Conservation (phyloP, 2,329 filamentous ascomycete genomes). For the Cercospora zeae-maydis region DNA sequence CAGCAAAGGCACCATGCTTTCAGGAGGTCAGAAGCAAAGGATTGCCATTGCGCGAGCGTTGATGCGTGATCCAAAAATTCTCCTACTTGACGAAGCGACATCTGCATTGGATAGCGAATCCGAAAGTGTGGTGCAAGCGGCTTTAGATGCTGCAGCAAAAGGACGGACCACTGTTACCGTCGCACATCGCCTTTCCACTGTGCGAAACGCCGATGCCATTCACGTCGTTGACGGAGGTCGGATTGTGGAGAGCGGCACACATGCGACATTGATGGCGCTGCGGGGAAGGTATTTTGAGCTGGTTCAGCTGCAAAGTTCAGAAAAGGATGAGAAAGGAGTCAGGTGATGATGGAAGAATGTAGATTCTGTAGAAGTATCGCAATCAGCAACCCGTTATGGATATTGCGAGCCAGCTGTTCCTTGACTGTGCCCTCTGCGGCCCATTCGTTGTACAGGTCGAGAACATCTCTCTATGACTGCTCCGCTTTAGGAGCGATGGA, state of each 20-base stretch:
- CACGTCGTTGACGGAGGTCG: conserved; percentile 39
- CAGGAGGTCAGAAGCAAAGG: conserved; percentile 55
- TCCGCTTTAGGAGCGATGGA: too few relatives aligned
- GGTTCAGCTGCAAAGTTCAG: conserved; percentile 13
- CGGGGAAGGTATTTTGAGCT: conserved; percentile 37
- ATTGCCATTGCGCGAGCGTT: conserved; percentile 54
- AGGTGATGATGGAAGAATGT: not conserved
- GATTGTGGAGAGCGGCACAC: conserved; percentile 39
- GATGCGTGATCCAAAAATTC: conserved; percentile 49
- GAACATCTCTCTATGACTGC: too few relatives aligned
- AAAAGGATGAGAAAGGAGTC: not conserved
- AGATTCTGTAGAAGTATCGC: too few relatives aligned
- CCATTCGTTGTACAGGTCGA: too few relatives aligned
- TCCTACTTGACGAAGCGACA: conserved; percentile 60
- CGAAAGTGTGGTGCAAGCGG: conserved; percentile 63
- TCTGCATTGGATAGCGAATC: conserved; percentile 61
- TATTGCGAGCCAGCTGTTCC: too few relatives aligned
- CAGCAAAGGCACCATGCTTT: conserved; percentile 47
- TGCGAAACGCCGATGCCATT: conserved; percentile 39
- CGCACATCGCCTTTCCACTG: conserved; percentile 40
- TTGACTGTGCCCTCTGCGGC: too few relatives aligned
- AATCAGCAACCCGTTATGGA: too few relatives aligned
- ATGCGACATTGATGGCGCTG: conserved; percentile 38
- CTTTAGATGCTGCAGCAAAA: conserved; percentile 55
- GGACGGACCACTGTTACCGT: conserved; percentile 41